Evolutionary conservation across 1,139 yeast species (phyloP).

Genomic region (Pneumocystis murina): DNA sequence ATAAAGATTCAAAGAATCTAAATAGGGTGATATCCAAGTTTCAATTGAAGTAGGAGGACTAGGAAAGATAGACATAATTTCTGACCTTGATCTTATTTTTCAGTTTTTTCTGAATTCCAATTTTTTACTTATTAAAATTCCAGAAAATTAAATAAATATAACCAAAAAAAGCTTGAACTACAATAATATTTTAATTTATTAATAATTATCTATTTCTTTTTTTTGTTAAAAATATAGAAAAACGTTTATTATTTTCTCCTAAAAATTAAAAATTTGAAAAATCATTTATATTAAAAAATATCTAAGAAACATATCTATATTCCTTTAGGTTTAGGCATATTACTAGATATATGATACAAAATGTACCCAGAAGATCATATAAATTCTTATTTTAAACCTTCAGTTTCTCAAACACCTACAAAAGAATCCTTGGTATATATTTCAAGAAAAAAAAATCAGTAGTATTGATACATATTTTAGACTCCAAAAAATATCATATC

Average conservation of each 20-base stretch:
- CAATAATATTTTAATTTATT: neutral
- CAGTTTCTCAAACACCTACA: neutral
- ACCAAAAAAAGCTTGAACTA: neutral
- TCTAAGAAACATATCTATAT: neutral
- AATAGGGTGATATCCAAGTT: constrained; percentile 7
- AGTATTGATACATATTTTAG: neutral
- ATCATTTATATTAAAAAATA: neutral
- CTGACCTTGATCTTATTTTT: neutral
- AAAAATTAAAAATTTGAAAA: too few relatives aligned
- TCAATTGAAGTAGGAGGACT: constrained; percentile 11
- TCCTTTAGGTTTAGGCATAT: neutral
- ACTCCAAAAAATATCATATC: neutral
- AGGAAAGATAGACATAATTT: constrained; percentile 10
- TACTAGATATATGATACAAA: neutral
- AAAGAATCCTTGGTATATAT: neutral
- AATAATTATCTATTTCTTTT: neutral
- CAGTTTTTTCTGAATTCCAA: too few relatives aligned
- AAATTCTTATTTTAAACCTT: neutral
- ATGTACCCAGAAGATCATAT: neutral
- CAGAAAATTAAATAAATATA: neutral
- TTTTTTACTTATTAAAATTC: neutral
- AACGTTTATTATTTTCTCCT: neutral
- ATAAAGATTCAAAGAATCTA: constrained; percentile 11
- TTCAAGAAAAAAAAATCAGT: neutral
- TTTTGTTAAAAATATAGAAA: neutral